Evolutionary conservation across 2,329 filamentous ascomycete species (phyloP), one percentile per base, ranked within the genome.

Genomic region (Trichocomaceae sp.): DNA sequence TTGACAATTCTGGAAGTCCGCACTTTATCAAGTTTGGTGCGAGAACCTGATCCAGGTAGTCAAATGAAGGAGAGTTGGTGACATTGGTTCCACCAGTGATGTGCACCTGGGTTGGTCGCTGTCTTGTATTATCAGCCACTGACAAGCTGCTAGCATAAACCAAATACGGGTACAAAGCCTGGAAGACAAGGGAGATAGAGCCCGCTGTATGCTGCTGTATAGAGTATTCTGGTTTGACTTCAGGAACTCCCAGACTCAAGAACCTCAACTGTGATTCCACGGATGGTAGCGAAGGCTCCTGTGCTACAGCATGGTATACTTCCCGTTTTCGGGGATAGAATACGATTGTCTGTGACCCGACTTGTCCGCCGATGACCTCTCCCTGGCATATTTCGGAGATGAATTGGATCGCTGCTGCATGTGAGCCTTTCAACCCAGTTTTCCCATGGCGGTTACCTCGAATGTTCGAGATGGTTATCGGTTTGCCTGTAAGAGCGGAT

Each of bases 51-150:
- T 67, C 58, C 9, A 81, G 68, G 60, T 83, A 84, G 48, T 84
- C 82, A 61, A 74, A 75, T 2, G 78, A 80, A 7, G 80, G 80
- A 0, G 78, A 77, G 31, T 70, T 74, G 1, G 76, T 76, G 2
- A 80, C 77, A 59, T 84, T 83, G 0, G 82, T 84, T 7, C 82
- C 82, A 5, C 82, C 82, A 8, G 69, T 76, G 35, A 84, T 74
- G 1, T 64, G 72, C 8, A 84, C 59, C 19, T 60, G 64, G 48
- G 75, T 66, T 45, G 41, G 58, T 8, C 9, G 26, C 8, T 46
- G 31, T 35, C 31, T 59, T 20, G 20, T 51, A 20, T 48, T 53
- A 17, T n/a, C 44, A 1, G 42, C 37, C 39, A 13, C n/a, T 10
- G 47, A 47, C 41, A 52, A 57, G 26, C 62, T 59, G 42, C 62